Base-by-base conservation (phyloP, 2,329 filamentous ascomycete species). In the Periglandula ipomoeae region DNA sequence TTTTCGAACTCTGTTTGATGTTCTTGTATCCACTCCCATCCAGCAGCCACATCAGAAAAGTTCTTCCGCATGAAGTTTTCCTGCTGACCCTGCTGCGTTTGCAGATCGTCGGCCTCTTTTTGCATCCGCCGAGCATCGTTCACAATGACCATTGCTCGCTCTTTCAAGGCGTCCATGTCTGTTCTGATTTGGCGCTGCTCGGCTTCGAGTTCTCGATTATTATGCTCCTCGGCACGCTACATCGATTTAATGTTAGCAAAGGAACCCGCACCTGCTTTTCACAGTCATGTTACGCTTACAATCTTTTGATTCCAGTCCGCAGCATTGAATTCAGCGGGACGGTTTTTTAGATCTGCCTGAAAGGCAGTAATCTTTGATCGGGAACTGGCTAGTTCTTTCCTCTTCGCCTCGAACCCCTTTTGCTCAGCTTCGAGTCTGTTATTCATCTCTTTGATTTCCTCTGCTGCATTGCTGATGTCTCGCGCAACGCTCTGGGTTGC, bases 21-120 rank as follows among this genome's bases (percentile, higher is more conserved):
- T 2, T 80, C 65, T 59, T 87, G 77, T 46, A 97, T 75, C 90
- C 91, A 98, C 38, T 82, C 74, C 82, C 88, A 95, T 2, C 83
- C 89, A 55, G 62, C 70, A 10, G 77, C 76, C 2, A 85, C 80
- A 49, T 96, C 86, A 0, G 61, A 61, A 10, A 83, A 85, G 0
- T 76, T 15, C 5, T 62, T 72, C 46, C 71, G 72, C 48, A 98
- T 74, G 54, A 84, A 80, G 44, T 69, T 79, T 48, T 85, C 71
- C 55, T 88, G 84, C 59, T 87, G 85, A 5, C 89, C 90, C 51
- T 82, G 74, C 56, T 86, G 79, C 1, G 88, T 91, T 44, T 88
- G 75, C 13, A 95, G 73, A 17, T 70, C 75, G 22, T 71, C 64
- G 20, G 87, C 63, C 15, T 82, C 75, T 3, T 59, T 56, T 54